These are phyloP conservation scores for Tolypocladium tundrense DNA, from an alignment of 2,329 filamentous ascomycete species.

Conservation along the genomic window DNA sequence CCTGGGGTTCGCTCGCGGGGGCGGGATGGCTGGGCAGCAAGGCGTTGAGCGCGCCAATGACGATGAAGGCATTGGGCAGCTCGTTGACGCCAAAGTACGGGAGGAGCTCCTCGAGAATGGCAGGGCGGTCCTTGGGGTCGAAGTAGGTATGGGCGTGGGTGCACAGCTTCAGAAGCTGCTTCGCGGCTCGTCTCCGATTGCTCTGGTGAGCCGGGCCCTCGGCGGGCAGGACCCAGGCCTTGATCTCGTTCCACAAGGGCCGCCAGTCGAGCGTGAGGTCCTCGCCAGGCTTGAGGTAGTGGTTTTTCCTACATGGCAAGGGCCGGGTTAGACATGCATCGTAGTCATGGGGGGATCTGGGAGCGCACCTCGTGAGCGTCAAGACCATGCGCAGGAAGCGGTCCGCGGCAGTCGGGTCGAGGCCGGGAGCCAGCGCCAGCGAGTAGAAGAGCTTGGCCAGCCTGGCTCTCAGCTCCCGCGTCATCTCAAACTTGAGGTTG, in stretches of 20 bases:
- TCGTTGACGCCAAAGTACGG: slow-evolving; percentile 92
- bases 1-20: slow-evolving; percentile 57
- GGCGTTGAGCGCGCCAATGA: slow-evolving; percentile 77
- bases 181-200: slow-evolving; percentile 43
- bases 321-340: slow-evolving; percentile 1
- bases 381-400: slow-evolving; percentile 96
- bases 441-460: slow-evolving; percentile 92
- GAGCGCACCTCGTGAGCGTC: slow-evolving; percentile 78
- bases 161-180: slow-evolving; percentile 74
- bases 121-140: slow-evolving; percentile 74
- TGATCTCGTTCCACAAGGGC: slow-evolving; percentile 86
- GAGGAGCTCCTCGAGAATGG: slow-evolving; percentile 70
- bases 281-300: slow-evolving; percentile 83
- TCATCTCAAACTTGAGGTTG: slow-evolving; percentile 93
- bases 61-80: slow-evolving; percentile 83
- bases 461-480: slow-evolving; percentile 69
- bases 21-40: slow-evolving; percentile 77
- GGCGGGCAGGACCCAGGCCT: slow-evolving; percentile 75
- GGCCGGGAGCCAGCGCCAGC: slow-evolving; percentile 77
- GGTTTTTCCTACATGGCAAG: slow-evolving; percentile 59
- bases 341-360: neutral
- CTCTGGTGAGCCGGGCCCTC: slow-evolving; percentile 62
- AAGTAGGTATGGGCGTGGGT: slow-evolving; percentile 88
- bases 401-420: slow-evolving; percentile 74
- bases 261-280: slow-evolving; percentile 91